phyloP scores from a whole-genome alignment of 2,329 filamentous ascomycete species.

The Ampelomyces quisqualis region DNA sequence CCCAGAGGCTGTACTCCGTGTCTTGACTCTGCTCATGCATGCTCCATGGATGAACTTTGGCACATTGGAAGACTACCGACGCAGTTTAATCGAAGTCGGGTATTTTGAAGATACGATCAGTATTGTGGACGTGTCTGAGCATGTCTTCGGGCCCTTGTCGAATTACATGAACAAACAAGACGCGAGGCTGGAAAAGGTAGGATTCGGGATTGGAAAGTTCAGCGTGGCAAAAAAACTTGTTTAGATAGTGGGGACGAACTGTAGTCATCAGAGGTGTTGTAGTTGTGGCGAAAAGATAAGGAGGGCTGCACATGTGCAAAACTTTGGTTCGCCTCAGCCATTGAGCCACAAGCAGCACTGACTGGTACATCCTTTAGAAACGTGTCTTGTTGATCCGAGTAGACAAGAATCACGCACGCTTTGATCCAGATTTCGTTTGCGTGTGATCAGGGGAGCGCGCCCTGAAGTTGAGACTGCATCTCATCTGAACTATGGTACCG shows the following conservation, averaged over 20 bases:
- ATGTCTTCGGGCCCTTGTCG: constrained; percentile 56
- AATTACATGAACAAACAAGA: constrained; percentile 47
- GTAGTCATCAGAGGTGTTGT: constrained; percentile 45
- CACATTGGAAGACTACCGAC: constrained; percentile 49
- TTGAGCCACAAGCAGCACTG: background rate
- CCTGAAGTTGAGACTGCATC: too few species aligned
- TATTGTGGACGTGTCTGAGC: constrained; percentile 54
- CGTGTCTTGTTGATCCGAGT: too few species aligned
- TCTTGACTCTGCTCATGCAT: constrained; percentile 51
- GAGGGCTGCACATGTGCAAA: background rate
- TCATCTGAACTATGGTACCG: too few species aligned
- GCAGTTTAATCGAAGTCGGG: constrained; percentile 51
- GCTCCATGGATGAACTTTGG: constrained; percentile 55
- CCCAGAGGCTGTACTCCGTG: constrained; percentile 39
- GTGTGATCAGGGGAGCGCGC: too few species aligned
- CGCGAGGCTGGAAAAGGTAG: constrained; percentile 36
- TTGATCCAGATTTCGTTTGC: too few species aligned
- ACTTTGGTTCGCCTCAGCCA: background rate
- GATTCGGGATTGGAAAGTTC: constrained; percentile 44
- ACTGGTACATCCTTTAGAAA: background rate
- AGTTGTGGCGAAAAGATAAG: constrained; percentile 38
- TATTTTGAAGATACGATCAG: constrained; percentile 48
- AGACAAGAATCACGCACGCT: too few species aligned
- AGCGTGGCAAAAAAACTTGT: constrained; percentile 38
- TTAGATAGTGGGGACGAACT: constrained; percentile 47